These are phyloP conservation scores for Dendrobium catenatum DNA, from an alignment of 106 monocot genomes.

Conservation along the genomic window DNA sequence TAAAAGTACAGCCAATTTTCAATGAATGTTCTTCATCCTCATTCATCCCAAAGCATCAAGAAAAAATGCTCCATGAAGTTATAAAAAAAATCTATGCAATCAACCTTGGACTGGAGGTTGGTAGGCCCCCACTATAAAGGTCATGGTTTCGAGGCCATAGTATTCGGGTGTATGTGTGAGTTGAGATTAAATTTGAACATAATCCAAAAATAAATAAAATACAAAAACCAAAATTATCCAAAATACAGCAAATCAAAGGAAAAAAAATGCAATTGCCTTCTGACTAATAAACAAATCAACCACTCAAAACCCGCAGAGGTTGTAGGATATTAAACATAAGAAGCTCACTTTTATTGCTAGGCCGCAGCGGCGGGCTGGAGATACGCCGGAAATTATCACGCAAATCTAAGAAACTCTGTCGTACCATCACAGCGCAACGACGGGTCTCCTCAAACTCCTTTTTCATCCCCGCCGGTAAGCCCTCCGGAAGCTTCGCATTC, in stretches of 20 bases:
- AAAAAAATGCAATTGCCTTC: not conserved
- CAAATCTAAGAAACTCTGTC: conserved; percentile 81
- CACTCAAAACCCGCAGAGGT: not conserved
- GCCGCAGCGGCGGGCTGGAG: conserved; percentile 39
- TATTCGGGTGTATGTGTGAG: too few relatives aligned
- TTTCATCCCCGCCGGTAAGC: conserved; percentile 69
- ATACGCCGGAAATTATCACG: conserved; percentile 84
- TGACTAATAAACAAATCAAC: not conserved
- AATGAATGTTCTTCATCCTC: too few relatives aligned
- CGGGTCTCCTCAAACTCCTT: conserved; percentile 96
- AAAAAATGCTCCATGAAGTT: too few relatives aligned
- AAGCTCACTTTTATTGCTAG: conserved; percentile 53
- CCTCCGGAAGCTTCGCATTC: conserved; percentile 79
- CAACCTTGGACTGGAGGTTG: too few relatives aligned
- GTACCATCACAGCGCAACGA: conserved; percentile 83
- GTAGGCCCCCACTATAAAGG: too few relatives aligned
- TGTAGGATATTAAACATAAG: not conserved
- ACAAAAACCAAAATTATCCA: not conserved
- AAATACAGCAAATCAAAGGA: not conserved
- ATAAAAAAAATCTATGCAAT: too few relatives aligned
- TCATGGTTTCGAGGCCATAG: too few relatives aligned
- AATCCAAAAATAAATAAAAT: not conserved
- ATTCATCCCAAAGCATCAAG: too few relatives aligned
- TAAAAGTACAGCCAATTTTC: not conserved
- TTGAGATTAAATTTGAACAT: not conserved